Evolutionary conservation across 257 asterid genomes (phyloP).

Genomic region (Fraxinus cuspidata): DNA sequence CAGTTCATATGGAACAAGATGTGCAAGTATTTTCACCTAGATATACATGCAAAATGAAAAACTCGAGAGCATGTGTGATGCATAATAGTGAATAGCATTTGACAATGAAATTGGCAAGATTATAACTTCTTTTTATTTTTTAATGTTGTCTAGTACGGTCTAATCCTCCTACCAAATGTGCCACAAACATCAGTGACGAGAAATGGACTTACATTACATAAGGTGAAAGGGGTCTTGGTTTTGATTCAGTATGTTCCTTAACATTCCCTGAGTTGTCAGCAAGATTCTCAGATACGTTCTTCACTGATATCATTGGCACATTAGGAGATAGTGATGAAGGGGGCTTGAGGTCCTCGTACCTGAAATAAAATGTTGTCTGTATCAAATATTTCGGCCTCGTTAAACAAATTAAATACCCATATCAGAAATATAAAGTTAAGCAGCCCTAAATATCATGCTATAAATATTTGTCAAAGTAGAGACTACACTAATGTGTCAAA

Average conservation of each 20-base stretch:
- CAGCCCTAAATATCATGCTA: neutral
- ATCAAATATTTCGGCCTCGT: constrained; percentile 21
- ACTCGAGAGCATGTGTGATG: neutral
- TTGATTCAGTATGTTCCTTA: constrained; percentile 26
- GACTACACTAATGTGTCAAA: neutral
- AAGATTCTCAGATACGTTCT: constrained; percentile 23
- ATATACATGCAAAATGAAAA: neutral
- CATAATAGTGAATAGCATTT: neutral
- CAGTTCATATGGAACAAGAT: neutral
- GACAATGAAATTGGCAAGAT: neutral
- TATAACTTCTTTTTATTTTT: neutral
- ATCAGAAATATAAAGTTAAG: neutral
- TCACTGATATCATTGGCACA: constrained; percentile 33
- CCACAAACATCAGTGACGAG: neutral
- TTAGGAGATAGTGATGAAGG: constrained; percentile 59
- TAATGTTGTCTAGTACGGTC: neutral
- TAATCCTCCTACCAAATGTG: neutral
- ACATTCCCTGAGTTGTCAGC: constrained; percentile 26
- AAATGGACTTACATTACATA: constrained; percentile 51
- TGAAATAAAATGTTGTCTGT: constrained; percentile 23
- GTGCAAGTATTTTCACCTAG: neutral
- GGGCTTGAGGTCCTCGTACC: constrained; percentile 58
- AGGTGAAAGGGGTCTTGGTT: constrained; percentile 57
- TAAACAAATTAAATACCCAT: neutral
- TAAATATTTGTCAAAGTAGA: neutral